Conservation (phyloP, 345 rosid genomes). For the Eucalyptus regnans region DNA sequence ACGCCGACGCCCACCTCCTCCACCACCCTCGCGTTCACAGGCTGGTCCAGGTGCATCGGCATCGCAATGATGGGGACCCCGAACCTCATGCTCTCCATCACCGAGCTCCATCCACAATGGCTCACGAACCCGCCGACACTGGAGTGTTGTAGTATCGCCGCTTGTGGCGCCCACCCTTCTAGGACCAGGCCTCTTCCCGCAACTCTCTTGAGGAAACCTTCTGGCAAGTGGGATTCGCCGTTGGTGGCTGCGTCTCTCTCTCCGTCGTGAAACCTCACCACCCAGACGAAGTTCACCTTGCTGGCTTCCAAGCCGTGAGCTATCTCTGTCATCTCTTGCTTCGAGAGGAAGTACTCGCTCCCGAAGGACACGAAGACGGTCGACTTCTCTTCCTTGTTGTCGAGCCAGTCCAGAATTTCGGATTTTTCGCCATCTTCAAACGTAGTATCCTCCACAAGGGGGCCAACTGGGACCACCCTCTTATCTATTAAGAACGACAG, state of each 20-base stretch:
- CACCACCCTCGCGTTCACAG: too few relatives aligned
- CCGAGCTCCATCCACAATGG: constrained; percentile 32
- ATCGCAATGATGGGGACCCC: constrained; percentile 22
- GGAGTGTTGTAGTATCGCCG: neutral
- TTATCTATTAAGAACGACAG: neutral
- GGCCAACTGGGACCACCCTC: constrained; percentile 4
- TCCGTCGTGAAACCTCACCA: constrained; percentile 1
- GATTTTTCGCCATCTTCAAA: neutral
- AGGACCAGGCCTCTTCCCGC: neutral
- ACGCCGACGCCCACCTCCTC: too few relatives aligned
- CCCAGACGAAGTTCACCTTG: constrained; percentile 5
- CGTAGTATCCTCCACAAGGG: neutral
- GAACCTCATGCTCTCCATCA: constrained; percentile 16
- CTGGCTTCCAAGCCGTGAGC: constrained; percentile 7
- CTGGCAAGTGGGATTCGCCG: neutral
- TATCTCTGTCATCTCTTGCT: constrained; percentile 1
- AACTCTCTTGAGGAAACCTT: constrained; percentile 5
- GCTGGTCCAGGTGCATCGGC: constrained; percentile 14
- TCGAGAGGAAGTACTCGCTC: constrained; percentile 6
- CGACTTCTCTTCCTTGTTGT: neutral
- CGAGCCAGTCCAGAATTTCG: constrained; percentile 3
- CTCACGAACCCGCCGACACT: constrained; percentile 22
- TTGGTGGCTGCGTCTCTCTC: neutral
- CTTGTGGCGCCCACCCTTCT: constrained; percentile 1
- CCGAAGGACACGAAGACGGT: constrained; percentile 16